Evolutionary conservation across 805 yeast genomes (phyloP).

Genomic region (Lipomyces anomalus): DNA sequence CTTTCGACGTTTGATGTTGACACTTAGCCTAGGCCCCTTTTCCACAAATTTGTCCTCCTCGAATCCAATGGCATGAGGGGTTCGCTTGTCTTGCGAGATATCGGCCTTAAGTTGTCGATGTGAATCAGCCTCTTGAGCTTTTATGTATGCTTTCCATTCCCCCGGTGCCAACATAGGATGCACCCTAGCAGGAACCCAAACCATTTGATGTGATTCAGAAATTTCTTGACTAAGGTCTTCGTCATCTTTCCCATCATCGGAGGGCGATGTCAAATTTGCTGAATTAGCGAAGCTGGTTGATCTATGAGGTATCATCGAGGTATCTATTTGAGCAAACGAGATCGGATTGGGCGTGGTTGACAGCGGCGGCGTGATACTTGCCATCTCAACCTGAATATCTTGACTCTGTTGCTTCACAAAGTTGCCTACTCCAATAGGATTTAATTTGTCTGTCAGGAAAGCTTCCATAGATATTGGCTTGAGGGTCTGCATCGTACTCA

Average conservation of each 20-base stretch:
- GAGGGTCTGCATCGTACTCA: conserved; percentile 37
- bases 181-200: conserved; percentile 94
- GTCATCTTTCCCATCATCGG: conserved; percentile 4
- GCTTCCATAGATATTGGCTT: conserved; percentile 39
- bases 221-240: conserved; percentile 7
- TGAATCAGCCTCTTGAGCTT: conserved; percentile 36
- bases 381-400: not conserved
- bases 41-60: not conserved
- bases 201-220: conserved; percentile 35
- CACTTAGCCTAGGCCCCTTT: not conserved
- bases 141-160: conserved; percentile 46
- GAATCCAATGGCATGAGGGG: not conserved
- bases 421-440: conserved; percentile 29
- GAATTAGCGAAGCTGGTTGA: conserved; percentile 5
- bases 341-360: conserved; percentile 23
- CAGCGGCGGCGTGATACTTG: conserved; percentile 4
- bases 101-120: conserved; percentile 5
- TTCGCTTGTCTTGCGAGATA: too few species aligned
- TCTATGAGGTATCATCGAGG: not conserved
- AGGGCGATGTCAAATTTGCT: conserved; percentile 4
- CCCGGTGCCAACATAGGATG: conserved; percentile 97
- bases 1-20: not conserved
- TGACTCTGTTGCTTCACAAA: conserved; percentile 3
- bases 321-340: conserved; percentile 1
- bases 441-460: conserved; percentile 37